These are phyloP conservation scores for Rutidosis leptorrhynchoides DNA, from an alignment of 129 eudicot genomes.

Conservation along the genomic window DNA sequence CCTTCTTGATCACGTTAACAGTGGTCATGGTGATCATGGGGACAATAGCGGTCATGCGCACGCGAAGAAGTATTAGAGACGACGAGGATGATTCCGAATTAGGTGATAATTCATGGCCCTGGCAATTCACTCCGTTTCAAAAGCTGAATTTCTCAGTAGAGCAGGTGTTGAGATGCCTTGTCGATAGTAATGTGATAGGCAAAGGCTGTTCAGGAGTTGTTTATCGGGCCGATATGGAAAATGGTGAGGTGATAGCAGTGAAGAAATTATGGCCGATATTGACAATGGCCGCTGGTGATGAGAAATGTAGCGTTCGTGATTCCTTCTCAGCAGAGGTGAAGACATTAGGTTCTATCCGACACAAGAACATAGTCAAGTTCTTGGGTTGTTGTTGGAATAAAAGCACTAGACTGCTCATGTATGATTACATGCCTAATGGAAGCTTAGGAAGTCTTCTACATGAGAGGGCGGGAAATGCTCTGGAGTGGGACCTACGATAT, in stretches of 20 bases:
- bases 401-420: slow-evolving; percentile 69
- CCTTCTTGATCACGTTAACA: slow-evolving; percentile 52
- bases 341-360: slow-evolving; percentile 75
- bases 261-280: slow-evolving; percentile 80
- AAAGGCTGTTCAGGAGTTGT: slow-evolving; percentile 93
- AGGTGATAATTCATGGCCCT: slow-evolving; percentile 78
- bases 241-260: slow-evolving; percentile 75
- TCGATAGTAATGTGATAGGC: slow-evolving; percentile 70
- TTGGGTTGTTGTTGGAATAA: slow-evolving; percentile 85
- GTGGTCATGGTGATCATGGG: slow-evolving; percentile 75
- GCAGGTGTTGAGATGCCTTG: slow-evolving; percentile 60
- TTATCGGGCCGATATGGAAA: slow-evolving; percentile 65
- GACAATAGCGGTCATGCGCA: slow-evolving; percentile 47
- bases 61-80: slow-evolving; percentile 37
- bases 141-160: slow-evolving; percentile 69
- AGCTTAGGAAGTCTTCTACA: slow-evolving; percentile 77
- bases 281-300: slow-evolving; percentile 36
- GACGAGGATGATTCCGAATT: slow-evolving; percentile 67
- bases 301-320: slow-evolving; percentile 58
- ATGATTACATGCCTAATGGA: slow-evolving; percentile 93
- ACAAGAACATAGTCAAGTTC: slow-evolving; percentile 81
- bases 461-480: slow-evolving; percentile 53
- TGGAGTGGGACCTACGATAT: slow-evolving; percentile 84
- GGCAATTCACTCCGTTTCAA: slow-evolving; percentile 91
- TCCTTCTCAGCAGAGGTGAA: slow-evolving; percentile 82